Evolutionary conservation across 495 filamentous ascomycete genomes (phyloP).

Genomic region (Daldinia caldariorum): DNA sequence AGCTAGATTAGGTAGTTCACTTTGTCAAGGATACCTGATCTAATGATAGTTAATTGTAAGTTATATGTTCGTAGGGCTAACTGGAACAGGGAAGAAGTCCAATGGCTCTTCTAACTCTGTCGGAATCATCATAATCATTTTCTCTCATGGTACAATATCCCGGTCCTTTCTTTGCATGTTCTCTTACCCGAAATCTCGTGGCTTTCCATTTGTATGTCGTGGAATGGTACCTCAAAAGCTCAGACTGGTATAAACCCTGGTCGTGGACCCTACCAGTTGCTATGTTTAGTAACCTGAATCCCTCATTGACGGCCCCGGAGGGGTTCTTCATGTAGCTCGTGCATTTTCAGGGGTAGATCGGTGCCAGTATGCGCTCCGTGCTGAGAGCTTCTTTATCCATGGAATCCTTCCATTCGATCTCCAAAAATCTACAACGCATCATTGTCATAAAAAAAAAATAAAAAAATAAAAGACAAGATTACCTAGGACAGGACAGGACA

Average conservation of each 20-base stretch:
- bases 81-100: neutral
- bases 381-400: slow-evolving; percentile 29
- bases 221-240: slow-evolving; percentile 1
- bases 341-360: slow-evolving; percentile 10
- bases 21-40: neutral
- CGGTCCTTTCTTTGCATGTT: neutral
- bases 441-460: slow-evolving; percentile 23
- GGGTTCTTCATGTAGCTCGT: slow-evolving; percentile 7
- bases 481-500: slow-evolving; percentile 24
- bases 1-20: neutral
- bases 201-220: neutral
- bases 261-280: slow-evolving; percentile 29
- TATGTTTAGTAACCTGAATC: slow-evolving; percentile 36
- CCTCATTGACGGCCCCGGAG: slow-evolving; percentile 13
- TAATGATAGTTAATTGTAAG: neutral
- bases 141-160: neutral
- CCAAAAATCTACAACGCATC: slow-evolving; percentile 27
- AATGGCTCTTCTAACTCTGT: neutral
- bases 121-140: slow-evolving; percentile 1
- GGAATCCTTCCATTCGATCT: slow-evolving; percentile 20
- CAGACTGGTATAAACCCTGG: slow-evolving; percentile 18
- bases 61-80: neutral
- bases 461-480: slow-evolving; percentile 14
- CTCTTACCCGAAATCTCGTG: slow-evolving; percentile 1
- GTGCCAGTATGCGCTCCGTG: slow-evolving; percentile 36